Conservation (phyloP, 1,284 basidiomycete species). For the Singerocomus inundabilis region DNA sequence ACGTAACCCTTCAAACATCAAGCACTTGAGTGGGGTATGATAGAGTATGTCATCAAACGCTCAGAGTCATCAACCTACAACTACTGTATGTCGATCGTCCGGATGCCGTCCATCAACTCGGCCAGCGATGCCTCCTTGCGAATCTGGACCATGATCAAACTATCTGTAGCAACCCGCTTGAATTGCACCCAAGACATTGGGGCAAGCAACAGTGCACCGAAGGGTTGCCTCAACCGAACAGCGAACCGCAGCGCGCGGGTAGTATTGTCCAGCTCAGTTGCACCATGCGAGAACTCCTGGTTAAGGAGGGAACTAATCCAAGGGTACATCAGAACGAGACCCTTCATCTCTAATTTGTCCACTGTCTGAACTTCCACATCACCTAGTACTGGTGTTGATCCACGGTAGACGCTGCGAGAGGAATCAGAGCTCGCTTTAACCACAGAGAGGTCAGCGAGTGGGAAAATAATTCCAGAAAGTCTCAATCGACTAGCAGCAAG, state of each 20-base stretch:
- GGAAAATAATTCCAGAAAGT: slow-evolving; percentile 10
- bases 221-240: slow-evolving; percentile 2
- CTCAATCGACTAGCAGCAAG: slow-evolving; percentile 1
- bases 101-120: background rate
- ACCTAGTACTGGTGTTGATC: background rate
- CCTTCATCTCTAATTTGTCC: background rate
- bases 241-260: background rate
- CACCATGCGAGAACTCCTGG: slow-evolving; percentile 1
- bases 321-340: slow-evolving; percentile 8
- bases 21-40: no score
- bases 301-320: slow-evolving; percentile 9
- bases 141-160: background rate
- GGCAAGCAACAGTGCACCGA: slow-evolving; percentile 9
- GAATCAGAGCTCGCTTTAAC: background rate
- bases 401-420: background rate
- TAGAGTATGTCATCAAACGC: no score
- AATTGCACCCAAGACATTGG: slow-evolving; percentile 1
- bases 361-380: slow-evolving; percentile 6
- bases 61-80: no score
- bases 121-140: background rate
- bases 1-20: no score
- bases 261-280: background rate
- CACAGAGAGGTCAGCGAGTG: background rate
- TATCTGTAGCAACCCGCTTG: slow-evolving; percentile 7
- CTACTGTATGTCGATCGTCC: slow-evolving; percentile 9